These are phyloP conservation scores for Ploettnerulaceae sp. DNA, from an alignment of 2,329 filamentous ascomycete genomes.

Conservation along the genomic window DNA sequence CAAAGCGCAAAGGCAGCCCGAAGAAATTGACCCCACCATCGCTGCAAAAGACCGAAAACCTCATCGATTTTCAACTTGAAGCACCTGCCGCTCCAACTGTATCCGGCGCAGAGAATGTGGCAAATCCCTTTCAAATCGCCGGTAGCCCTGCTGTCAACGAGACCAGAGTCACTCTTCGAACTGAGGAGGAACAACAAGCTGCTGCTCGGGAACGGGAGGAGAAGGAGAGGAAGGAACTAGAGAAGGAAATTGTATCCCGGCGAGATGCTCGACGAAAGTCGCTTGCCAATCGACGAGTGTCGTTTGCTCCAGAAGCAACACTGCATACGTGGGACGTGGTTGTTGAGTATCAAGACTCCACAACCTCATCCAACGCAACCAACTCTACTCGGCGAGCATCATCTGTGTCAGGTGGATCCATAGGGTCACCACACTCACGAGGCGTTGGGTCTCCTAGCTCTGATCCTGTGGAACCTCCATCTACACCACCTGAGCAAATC, in stretches of 20 bases:
- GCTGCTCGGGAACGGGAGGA: conserved; percentile 67
- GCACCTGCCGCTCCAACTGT: conserved; percentile 19
- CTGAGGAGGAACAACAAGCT: conserved; percentile 66
- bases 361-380: conserved; percentile 66
- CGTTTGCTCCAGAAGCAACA: conserved; percentile 94
- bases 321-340: conserved; percentile 91
- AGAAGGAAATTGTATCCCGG: conserved; percentile 62
- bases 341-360: conserved; percentile 86
- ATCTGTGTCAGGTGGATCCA: conserved; percentile 35
- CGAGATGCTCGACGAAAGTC: conserved; percentile 90
- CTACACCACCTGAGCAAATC: conserved; percentile 56
- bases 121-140: conserved; percentile 43
- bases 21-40: conserved; percentile 29
- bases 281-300: conserved; percentile 86
- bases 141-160: conserved; percentile 35
- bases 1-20: conserved; percentile 27
- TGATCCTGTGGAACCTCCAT: conserved; percentile 52
- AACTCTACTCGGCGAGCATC: conserved; percentile 73
- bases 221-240: conserved; percentile 52
- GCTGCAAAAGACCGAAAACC: conserved; percentile 18
- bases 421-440: conserved; percentile 23
- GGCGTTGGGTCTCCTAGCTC: conserved; percentile 35
- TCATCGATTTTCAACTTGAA: conserved; percentile 30
- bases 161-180: conserved; percentile 58
- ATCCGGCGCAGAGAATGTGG: conserved; percentile 38